Conservation (phyloP, 495 filamentous ascomycete genomes). For the Penicillium steckii region DNA sequence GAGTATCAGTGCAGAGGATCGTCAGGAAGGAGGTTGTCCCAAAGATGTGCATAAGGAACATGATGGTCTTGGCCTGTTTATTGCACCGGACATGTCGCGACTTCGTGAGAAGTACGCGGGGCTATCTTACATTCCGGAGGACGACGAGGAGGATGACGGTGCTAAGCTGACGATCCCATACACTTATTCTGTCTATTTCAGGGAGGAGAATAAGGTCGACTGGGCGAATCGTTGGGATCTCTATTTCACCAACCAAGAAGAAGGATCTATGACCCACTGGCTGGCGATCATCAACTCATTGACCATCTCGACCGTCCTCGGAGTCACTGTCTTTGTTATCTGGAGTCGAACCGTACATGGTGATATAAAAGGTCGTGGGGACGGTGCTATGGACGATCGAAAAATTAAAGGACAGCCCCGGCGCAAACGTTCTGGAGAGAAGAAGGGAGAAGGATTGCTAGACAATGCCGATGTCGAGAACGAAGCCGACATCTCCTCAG, state of each 20-base stretch:
- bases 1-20: slow-evolving; percentile 66
- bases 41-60: slow-evolving; percentile 59
- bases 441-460: slow-evolving; percentile 58
- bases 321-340: slow-evolving; percentile 82
- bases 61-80: slow-evolving; percentile 65
- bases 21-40: slow-evolving; percentile 64
- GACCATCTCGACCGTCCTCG: slow-evolving; percentile 79
- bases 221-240: slow-evolving; percentile 90
- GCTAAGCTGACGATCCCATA: slow-evolving; percentile 78
- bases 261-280: slow-evolving; percentile 86
- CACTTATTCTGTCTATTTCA: slow-evolving; percentile 90
- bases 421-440: slow-evolving; percentile 50
- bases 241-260: slow-evolving; percentile 90
- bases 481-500: slow-evolving; percentile 63
- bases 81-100: slow-evolving; percentile 59
- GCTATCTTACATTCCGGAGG: slow-evolving; percentile 56
- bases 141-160: slow-evolving; percentile 61
- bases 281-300: slow-evolving; percentile 89
- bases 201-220: slow-evolving; percentile 78
- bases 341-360: slow-evolving; percentile 77
- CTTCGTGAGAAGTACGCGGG: slow-evolving; percentile 56
- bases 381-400: slow-evolving; percentile 64
- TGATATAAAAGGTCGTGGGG: slow-evolving; percentile 73
- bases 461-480: slow-evolving; percentile 59
- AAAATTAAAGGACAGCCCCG: slow-evolving; percentile 56